phyloP scores from a whole-genome alignment of 208 protist species.

The Acanthamoeba pearcei region DNA sequence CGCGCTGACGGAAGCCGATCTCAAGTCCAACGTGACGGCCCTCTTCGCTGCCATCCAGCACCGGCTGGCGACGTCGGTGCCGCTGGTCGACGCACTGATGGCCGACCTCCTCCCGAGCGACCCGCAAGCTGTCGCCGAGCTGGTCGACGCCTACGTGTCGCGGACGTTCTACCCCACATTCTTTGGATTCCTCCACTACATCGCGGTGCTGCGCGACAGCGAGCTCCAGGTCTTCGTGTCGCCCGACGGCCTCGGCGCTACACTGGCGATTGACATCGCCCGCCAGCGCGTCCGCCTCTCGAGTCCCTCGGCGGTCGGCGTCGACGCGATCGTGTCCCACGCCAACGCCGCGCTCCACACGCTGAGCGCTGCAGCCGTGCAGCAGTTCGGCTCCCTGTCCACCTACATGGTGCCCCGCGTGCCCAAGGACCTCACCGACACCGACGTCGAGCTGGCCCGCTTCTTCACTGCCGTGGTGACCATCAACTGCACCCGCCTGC shows the following conservation, averaged over 20 bases:
- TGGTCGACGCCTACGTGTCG: neutral
- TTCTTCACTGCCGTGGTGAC: constrained; percentile 1
- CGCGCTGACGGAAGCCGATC: neutral
- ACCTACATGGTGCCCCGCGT: neutral
- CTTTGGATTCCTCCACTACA: constrained; percentile 5
- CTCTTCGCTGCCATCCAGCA: neutral
- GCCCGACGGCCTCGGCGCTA: neutral
- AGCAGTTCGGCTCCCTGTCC: neutral
- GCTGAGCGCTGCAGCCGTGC: neutral
- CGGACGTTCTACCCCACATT: neutral
- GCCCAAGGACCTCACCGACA: neutral
- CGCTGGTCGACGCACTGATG: neutral
- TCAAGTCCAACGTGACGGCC: neutral
- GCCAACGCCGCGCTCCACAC: neutral
- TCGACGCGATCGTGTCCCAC: neutral
- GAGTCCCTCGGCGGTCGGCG: neutral
- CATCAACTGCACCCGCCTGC: neutral
- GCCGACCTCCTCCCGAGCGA: constrained; percentile 1
- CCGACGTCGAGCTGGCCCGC: neutral
- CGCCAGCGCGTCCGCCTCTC: neutral
- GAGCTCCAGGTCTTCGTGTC: neutral
- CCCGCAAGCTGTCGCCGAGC: neutral
- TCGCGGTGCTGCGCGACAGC: neutral
- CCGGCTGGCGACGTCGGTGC: neutral
- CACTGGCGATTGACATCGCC: neutral